These are phyloP conservation scores for Thymus mandschuricus DNA, from an alignment of 257 asterid genomes.

Conservation along the genomic window DNA sequence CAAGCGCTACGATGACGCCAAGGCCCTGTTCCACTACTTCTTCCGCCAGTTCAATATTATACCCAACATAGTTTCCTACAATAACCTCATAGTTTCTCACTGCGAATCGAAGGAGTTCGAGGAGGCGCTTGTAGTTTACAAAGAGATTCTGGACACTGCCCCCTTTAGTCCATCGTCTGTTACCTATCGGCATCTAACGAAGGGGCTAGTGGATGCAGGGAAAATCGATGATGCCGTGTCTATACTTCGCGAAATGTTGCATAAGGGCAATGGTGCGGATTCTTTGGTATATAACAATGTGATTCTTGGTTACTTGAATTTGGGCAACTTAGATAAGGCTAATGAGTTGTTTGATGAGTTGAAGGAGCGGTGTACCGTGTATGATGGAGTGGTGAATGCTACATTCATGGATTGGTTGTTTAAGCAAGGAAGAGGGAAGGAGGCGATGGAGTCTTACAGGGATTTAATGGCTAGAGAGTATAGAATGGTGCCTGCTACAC, in stretches of 20 bases:
- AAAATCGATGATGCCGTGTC: constrained; percentile 64
- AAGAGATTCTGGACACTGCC: constrained; percentile 57
- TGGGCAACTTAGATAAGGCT: constrained; percentile 76
- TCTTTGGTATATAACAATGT: constrained; percentile 83
- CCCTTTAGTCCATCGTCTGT: constrained; percentile 77
- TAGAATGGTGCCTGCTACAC: constrained; percentile 75
- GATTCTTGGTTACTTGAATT: constrained; percentile 71
- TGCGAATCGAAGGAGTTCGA: constrained; percentile 79
- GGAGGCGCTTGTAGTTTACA: constrained; percentile 58
- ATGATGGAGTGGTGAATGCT: constrained; percentile 85
- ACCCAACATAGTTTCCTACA: constrained; percentile 79
- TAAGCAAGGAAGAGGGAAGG: constrained; percentile 71
- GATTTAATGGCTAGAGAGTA: constrained; percentile 62
- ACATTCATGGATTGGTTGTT: constrained; percentile 94
- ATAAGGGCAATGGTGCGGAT: constrained; percentile 90
- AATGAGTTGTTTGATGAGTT: constrained; percentile 78
- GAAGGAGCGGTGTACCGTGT: constrained; percentile 80
- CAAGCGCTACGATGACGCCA: constrained; percentile 66
- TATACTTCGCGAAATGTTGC: constrained; percentile 76
- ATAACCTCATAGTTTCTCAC: constrained; percentile 63
- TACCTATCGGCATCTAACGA: constrained; percentile 80
- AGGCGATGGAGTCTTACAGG: constrained; percentile 83
- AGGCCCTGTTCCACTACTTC: constrained; percentile 77
- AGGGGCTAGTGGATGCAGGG: constrained; percentile 67
- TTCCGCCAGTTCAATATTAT: constrained; percentile 66